A percentile compares a stretch with the other conserved stretches of the same genome.
Evolutionary conservation across 2,329 filamentous ascomycete genomes (phyloP).

Genomic region (Ophiosphaerella korrae): DNA sequence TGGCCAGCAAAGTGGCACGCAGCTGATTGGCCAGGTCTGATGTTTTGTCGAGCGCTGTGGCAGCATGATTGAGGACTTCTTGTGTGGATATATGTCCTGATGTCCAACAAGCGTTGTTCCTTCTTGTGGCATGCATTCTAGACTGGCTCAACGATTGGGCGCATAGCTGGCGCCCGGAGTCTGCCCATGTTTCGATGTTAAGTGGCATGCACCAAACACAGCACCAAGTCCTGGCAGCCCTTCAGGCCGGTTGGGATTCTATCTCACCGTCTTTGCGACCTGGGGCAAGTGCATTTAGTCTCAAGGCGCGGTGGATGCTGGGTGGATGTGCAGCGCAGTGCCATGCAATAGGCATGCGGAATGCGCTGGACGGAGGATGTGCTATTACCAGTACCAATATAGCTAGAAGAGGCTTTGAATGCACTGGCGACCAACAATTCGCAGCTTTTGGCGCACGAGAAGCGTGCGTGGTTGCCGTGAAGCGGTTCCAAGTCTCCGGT

Average conservation of each 20-base stretch:
- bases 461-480: slow-evolving; percentile 30
- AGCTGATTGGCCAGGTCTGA: slow-evolving; percentile 34
- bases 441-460: slow-evolving; percentile 16
- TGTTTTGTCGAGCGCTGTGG: slow-evolving; percentile 28
- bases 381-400: slow-evolving; percentile 5
- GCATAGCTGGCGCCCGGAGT: slow-evolving; percentile 37
- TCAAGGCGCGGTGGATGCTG: slow-evolving; percentile 13
- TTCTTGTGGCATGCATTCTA: slow-evolving; percentile 34
- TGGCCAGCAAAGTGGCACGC: slow-evolving; percentile 31
- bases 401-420: slow-evolving; percentile 14
- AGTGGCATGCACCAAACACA: slow-evolving; percentile 30
- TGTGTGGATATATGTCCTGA: slow-evolving; percentile 19
- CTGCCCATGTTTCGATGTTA: slow-evolving; percentile 37
- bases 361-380: slow-evolving; percentile 4
- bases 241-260: slow-evolving; percentile 13
- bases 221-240: slow-evolving; percentile 17
- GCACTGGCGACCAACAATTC: slow-evolving; percentile 26
- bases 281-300: not conserved
- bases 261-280: slow-evolving; percentile 18
- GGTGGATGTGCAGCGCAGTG: slow-evolving; percentile 18
- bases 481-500: slow-evolving; percentile 33
- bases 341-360: slow-evolving; percentile 14
- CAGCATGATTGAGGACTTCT: slow-evolving; percentile 22
- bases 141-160: slow-evolving; percentile 32
- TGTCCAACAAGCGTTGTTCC: slow-evolving; percentile 24